Base-by-base conservation (phyloP, 345 rosid genomes). In the Laguncularia racemosa region DNA sequence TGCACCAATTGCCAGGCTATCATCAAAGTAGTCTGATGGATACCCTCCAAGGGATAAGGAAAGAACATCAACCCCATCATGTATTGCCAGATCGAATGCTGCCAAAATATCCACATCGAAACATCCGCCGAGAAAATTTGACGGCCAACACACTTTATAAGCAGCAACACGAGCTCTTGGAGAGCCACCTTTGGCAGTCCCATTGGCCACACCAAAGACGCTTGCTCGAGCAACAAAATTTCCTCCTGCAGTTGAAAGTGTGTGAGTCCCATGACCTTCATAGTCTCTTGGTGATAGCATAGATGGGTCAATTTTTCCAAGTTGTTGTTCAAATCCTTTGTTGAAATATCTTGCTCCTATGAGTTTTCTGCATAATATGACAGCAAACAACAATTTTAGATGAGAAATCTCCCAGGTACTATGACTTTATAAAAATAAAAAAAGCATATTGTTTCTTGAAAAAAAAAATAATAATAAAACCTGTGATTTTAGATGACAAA, bases 121-220 rank as follows among this genome's bases (percentile, higher is more conserved):
- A 66, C 89, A 83, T 19, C 40, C 69, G 59, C 8, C 0, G n/a
- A n/a, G n/a, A n/a, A n/a, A n/a, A n/a, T n/a, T n/a, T n/a, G 74
- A 61, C 0, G 70, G 63, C 80, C 85, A 78, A 65, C 89, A 83
- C 6, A 76, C 85, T 63, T 78, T 83, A 75, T 83, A 83, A 12
- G 83, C 60, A 13, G 89, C 85, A 21, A 80, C 78, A 20, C 77
- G 73, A n/a, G 89, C 89, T 19, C 46, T 59, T 12, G 89, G 89
- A 1, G 89, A 66, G 33, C 85, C 89, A 0, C 89, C 89, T 49
- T 68, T 80, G 5, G 78, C 78, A 0, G 84, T 80, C 47, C 81
- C 85, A 1, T 61, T 68, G 16, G 52, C 78, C 1, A 59, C 13
- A 0, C 78, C 76, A 2, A 56, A 48, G 11, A 72, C 33, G 43